Evolutionary conservation across 352 stramenopile species (phyloP).

Genomic region (Blastocystis sp.): DNA sequence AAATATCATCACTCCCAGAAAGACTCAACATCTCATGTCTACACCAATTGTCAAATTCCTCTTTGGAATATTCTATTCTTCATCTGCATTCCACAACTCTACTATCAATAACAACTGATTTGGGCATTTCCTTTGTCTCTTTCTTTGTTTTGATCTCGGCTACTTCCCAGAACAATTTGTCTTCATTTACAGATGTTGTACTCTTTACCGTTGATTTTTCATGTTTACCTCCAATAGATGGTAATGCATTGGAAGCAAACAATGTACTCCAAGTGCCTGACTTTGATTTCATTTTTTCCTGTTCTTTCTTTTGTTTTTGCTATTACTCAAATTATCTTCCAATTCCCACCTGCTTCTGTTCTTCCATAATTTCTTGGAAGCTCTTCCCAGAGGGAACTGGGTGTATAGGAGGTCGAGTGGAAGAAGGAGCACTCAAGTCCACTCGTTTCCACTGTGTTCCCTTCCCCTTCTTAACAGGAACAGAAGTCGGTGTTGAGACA

Average conservation of each 20-base stretch:
- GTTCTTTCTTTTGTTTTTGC: neutral
- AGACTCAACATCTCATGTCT: slow-evolving; percentile 18
- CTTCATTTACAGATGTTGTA: neutral
- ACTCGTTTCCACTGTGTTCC: neutral
- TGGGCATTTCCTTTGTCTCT: neutral
- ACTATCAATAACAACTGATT: slow-evolving; percentile 4
- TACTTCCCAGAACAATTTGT: neutral
- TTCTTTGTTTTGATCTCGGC: neutral
- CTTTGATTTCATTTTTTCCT: slow-evolving; percentile 1
- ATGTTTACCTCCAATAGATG: neutral
- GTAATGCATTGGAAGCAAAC: neutral
- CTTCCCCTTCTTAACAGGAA: neutral
- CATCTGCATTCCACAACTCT: neutral
- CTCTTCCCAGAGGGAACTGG: neutral
- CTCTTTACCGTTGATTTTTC: neutral
- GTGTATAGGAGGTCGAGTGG: neutral
- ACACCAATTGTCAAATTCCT: slow-evolving; percentile 41
- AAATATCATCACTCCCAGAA: slow-evolving; percentile 58
- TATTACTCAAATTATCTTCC: neutral
- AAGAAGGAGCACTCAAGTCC: neutral
- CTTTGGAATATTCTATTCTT: neutral
- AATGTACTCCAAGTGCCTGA: neutral
- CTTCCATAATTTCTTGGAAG: neutral
- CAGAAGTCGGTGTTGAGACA: neutral
- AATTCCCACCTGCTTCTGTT: neutral